Conservation (phyloP, 2,329 filamentous ascomycete genomes). For the Botrytis aclada region DNA sequence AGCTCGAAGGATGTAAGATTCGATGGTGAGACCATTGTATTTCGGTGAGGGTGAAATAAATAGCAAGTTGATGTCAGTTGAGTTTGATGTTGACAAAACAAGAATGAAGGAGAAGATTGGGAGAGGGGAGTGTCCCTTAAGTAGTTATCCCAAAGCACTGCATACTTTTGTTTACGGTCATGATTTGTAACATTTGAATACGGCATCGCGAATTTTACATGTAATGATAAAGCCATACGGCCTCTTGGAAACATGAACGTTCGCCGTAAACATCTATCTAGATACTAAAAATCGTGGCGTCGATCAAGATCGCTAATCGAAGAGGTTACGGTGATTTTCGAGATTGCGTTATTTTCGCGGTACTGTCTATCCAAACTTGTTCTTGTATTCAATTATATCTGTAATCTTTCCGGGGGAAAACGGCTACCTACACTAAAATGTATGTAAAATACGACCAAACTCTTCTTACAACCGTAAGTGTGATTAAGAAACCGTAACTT, state of each 20-base stretch:
- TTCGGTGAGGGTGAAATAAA: neutral
- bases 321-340: rapidly evolving
- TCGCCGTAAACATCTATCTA: neutral
- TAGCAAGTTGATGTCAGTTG: neutral
- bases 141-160: neutral
- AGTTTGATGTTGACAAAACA: neutral
- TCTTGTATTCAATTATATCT: neutral
- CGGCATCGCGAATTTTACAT: no score
- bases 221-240: neutral
- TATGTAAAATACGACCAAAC: neutral
- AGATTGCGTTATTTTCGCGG: neutral
- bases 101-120: neutral
- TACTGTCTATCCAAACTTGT: neutral
- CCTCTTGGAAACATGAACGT: no score
- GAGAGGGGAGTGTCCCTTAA: neutral
- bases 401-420: no score
- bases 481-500: rapidly evolving
- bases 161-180: neutral
- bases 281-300: no score
- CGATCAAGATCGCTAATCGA: neutral
- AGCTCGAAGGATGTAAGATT: neutral
- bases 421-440: neutral
- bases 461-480: neutral
- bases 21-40: neutral
- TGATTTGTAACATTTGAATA: neutral